These are phyloP conservation scores for Calophaca sinica DNA, from an alignment of 306 rosid species.

Conservation along the genomic window DNA sequence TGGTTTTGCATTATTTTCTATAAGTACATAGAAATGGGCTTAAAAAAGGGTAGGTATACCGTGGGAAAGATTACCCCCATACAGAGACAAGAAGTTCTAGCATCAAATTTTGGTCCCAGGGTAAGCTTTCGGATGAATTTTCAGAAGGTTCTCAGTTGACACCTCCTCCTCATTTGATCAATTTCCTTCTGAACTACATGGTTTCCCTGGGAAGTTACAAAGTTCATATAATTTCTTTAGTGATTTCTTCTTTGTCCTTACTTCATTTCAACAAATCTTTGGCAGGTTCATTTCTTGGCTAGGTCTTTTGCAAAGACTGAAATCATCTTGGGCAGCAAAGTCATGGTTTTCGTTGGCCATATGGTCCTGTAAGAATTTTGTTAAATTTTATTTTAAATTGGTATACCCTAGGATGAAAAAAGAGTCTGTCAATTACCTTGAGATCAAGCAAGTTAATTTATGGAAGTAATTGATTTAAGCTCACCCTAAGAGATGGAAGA, in stretches of 20 bases:
- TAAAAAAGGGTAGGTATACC: constrained; percentile 83
- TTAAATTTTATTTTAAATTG: not conserved
- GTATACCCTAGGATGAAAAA: not conserved
- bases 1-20: constrained; percentile 43
- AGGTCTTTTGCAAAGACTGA: constrained; percentile 89
- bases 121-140: constrained; percentile 99
- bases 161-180: constrained; percentile 82
- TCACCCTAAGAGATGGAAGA: constrained; percentile 4
- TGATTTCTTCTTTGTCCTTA: constrained; percentile 29
- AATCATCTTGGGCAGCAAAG: constrained; percentile 97
- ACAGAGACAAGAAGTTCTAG: constrained; percentile 91
- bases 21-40: constrained; percentile 42
- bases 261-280: constrained; percentile 39
- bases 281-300: constrained; percentile 94
- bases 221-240: constrained; percentile 26
- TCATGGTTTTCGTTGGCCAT: constrained; percentile 97
- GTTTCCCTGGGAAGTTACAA: constrained; percentile 30
- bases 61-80: constrained; percentile 98
- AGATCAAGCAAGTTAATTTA: constrained; percentile 12
- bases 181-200: constrained; percentile 1
- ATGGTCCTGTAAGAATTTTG: constrained; percentile 83
- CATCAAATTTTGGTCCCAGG: constrained; percentile 90
- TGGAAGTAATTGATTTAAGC: constrained; percentile 23
- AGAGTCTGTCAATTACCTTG: not conserved
- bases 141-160: constrained; percentile 79